Base-by-base conservation (phyloP, 768 basidiomycete genomes). In the Clitopilus passeckerianus region DNA sequence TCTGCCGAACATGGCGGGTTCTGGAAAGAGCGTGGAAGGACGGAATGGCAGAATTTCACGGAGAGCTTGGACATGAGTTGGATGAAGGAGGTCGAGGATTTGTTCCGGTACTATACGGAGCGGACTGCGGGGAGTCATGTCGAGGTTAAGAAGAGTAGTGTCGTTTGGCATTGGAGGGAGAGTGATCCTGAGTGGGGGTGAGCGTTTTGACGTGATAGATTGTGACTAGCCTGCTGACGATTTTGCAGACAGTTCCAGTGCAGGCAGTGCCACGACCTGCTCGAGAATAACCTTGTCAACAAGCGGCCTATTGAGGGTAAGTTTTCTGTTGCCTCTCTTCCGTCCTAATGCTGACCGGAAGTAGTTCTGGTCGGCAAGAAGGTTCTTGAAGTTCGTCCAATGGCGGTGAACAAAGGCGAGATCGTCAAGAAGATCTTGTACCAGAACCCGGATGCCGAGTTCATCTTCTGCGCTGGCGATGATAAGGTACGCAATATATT, bases 381-480 rank as follows among this genome's bases (percentile, higher is more conserved):
- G 86, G 98, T 98, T 72, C 80, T 99, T 46, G 96, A 99, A 76
- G 95, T 98, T 20, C 86, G 96, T 61, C 96, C 95, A 4, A 81
- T 95, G 33, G 94, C 95, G 1, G 86, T 98, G 60, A 98, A 97
- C 83, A 98, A 99, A 82, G 96, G 96, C 57, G 96, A 98, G 78
- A 98, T 98, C 67, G 95, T 98, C 68, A 95, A 95, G 79, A 81
- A 94, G 52, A 86, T 98, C 60, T 70, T 97, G 59, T 98, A 95
- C 81, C 78, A 87, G 72, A 89, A 98, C 79, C 91, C 95, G 1
- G 93, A 96, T 60, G 87, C 93, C 50, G 93, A 97, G 71, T 95
- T 98, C 68, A 81, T 98, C 71, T 96, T 98, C 78, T 99, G 96
- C 70, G 96, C 95, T 1, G 96, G 96, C 50, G 96, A 99, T 68